These are phyloP conservation scores for Halenospora varia DNA, from an alignment of 495 filamentous ascomycete species.

Conservation along the genomic window DNA sequence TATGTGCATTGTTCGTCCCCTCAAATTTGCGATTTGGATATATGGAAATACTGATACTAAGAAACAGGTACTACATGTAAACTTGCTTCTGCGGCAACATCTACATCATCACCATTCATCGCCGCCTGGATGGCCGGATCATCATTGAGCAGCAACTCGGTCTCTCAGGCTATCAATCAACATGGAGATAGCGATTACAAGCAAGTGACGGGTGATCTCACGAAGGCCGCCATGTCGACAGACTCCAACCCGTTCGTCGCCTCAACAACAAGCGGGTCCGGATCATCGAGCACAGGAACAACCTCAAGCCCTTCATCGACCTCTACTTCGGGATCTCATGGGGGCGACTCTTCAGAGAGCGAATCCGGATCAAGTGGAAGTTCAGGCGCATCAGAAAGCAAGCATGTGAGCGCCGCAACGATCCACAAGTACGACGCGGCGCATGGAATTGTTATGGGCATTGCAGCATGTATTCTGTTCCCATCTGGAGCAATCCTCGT, in stretches of 20 bases:
- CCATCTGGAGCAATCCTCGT: slow-evolving; percentile 55
- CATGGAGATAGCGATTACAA: slow-evolving; percentile 62
- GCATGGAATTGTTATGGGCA: slow-evolving; percentile 52
- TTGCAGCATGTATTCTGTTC: slow-evolving; percentile 52
- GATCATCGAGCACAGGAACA: neutral
- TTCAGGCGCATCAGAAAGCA: neutral
- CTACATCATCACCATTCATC: slow-evolving; percentile 54
- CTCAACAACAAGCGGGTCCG: neutral
- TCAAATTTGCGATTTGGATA: neutral
- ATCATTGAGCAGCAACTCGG: slow-evolving; percentile 49
- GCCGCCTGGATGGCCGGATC: slow-evolving; percentile 56
- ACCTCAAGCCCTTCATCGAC: neutral
- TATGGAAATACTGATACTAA: slow-evolving; percentile 13
- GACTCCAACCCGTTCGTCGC: slow-evolving; percentile 48
- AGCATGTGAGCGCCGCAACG: no score
- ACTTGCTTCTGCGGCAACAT: slow-evolving; percentile 42
- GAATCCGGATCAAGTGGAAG: neutral
- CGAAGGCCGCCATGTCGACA: slow-evolving; percentile 16
- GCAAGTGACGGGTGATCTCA: slow-evolving; percentile 52
- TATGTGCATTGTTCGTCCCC: slow-evolving; percentile 49
- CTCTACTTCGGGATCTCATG: neutral
- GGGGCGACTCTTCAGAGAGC: neutral
- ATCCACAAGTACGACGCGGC: slow-evolving; percentile 13
- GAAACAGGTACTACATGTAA: slow-evolving; percentile 45
- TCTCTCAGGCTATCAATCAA: slow-evolving; percentile 43